A percentile compares a stretch with the other conserved stretches of the same genome.
Evolutionary conservation across 2,329 filamentous ascomycete genomes (phyloP).

Genomic region (Paracoccidioides lutzii): DNA sequence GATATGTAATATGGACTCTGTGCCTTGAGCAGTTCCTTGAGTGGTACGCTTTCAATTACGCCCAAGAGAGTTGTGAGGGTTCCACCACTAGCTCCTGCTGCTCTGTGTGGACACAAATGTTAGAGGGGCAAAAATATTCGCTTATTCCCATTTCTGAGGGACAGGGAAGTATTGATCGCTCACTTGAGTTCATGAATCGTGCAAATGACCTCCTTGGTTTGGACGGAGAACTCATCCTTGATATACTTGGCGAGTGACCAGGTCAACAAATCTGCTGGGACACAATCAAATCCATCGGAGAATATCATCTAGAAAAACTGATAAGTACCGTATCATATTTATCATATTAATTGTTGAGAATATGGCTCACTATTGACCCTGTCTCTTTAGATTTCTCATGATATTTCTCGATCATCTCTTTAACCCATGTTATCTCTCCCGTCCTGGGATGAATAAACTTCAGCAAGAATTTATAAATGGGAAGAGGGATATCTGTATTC

Average conservation of each 20-base stretch:
- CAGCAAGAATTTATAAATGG: not conserved
- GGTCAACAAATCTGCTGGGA: conserved; percentile 44
- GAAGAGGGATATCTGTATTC: conserved; percentile 7
- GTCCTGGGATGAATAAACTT: conserved; percentile 29
- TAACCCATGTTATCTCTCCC: conserved; percentile 52
- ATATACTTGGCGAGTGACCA: conserved; percentile 42
- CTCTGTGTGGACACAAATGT: conserved; percentile 8
- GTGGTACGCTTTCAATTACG: conserved; percentile 36
- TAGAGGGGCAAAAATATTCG: not conserved
- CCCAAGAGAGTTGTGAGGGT: conserved; percentile 55
- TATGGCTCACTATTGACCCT: conserved; percentile 42
- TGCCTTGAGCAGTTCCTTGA: conserved; percentile 33
- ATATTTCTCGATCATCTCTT: conserved; percentile 49
- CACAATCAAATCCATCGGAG: conserved; percentile 48
- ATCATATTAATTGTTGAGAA: not conserved
- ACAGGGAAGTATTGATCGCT: conserved; percentile 11
- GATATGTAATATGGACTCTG: conserved; percentile 39
- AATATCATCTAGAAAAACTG: conserved; percentile 40
- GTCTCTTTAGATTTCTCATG: conserved; percentile 46
- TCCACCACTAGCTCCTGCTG: conserved; percentile 40
- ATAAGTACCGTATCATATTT: conserved; percentile 7
- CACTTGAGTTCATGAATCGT: conserved; percentile 43
- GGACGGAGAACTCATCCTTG: conserved; percentile 38
- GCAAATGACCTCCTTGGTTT: conserved; percentile 39
- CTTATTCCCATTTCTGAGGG: not conserved